These are phyloP conservation scores for Thelonectria blattea DNA, from an alignment of 2,329 filamentous ascomycete genomes.

Conservation along the genomic window DNA sequence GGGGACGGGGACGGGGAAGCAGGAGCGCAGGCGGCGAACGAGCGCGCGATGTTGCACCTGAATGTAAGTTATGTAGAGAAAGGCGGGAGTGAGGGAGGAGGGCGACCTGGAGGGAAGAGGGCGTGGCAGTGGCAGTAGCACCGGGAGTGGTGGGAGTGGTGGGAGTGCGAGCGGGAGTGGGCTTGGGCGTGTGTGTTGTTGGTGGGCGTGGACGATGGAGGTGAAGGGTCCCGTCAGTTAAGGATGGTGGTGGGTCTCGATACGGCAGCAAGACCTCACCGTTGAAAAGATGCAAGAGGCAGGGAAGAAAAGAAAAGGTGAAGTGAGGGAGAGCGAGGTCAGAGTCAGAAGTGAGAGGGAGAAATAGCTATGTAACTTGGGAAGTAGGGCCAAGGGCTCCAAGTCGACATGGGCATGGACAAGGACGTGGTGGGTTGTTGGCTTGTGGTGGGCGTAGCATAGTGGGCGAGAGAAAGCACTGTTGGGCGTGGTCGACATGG, in stretches of 20 bases:
- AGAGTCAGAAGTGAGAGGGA: conserved; percentile 27
- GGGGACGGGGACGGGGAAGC: conserved; percentile 15
- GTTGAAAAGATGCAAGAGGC: background rate
- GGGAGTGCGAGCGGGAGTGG: background rate
- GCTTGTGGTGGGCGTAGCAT: conserved; percentile 12
- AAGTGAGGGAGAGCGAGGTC: conserved; percentile 10
- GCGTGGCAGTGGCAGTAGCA: conserved; percentile 14
- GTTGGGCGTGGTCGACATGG: conserved; percentile 18
- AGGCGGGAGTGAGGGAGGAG: conserved; percentile 22
- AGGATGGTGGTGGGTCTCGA: conserved; percentile 34
- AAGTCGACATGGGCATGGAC: conserved; percentile 16
- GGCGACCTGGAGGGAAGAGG: conserved; percentile 19
- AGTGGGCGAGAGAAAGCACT: background rate
- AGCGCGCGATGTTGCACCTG: conserved; percentile 32
- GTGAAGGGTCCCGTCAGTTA: conserved; percentile 30
- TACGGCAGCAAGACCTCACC: conserved; percentile 27
- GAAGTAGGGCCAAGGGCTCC: conserved; percentile 18
- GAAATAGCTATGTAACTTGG: conserved; percentile 9
- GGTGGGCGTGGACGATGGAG: conserved; percentile 4
- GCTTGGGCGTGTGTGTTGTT: conserved; percentile 5
- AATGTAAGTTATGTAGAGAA: conserved; percentile 30
- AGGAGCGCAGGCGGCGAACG: conserved; percentile 24
- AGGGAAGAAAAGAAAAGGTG: conserved; percentile 20
- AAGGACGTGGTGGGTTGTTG: conserved; percentile 9
- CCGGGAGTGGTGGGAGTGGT: conserved; percentile 4